A percentile compares a stretch with the other conserved stretches of the same genome.
Conservation (phyloP, 352 stramenopile species). For the Phytopythium mirpurense region DNA sequence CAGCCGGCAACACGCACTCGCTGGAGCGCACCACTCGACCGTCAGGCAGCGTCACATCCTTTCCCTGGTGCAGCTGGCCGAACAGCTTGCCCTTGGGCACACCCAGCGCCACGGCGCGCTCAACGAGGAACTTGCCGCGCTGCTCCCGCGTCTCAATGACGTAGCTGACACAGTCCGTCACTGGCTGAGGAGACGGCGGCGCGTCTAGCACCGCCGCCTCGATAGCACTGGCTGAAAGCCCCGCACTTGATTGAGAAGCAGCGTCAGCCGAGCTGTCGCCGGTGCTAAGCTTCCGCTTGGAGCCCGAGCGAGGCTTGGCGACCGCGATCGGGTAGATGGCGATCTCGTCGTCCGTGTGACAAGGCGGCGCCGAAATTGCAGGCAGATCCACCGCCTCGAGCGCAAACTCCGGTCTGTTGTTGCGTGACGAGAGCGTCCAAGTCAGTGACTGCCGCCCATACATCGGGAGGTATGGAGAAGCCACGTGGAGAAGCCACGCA, state of each 20-base stretch:
- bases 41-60: constrained; percentile 68
- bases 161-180: constrained; percentile 57
- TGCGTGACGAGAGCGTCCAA: too few relatives aligned
- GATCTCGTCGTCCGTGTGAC: constrained; percentile 58
- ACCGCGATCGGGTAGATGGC: constrained; percentile 39
- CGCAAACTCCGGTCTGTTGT: constrained; percentile 37
- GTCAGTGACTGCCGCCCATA: too few relatives aligned
- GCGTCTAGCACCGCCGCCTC: neutral
- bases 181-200: constrained; percentile 2
- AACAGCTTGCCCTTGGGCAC: constrained; percentile 78
- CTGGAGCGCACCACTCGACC: constrained; percentile 51
- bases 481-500: constrained; percentile 5
- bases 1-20: constrained; percentile 66
- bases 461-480: too few relatives aligned
- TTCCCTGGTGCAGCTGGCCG: constrained; percentile 70
- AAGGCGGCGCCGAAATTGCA: constrained; percentile 6
- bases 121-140: constrained; percentile 76
- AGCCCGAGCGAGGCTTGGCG: constrained; percentile 20
- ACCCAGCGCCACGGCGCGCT: constrained; percentile 56
- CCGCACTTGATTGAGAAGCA: neutral
- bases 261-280: neutral
- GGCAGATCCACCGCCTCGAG: constrained; percentile 39
- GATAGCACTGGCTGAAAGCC: neutral
- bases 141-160: constrained; percentile 67
- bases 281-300: constrained; percentile 51